A percentile compares a stretch with the other conserved stretches of the same genome.
These are phyloP conservation scores for Petunia axillaris DNA, from an alignment of 257 asterid genomes.

Conservation along the genomic window DNA sequence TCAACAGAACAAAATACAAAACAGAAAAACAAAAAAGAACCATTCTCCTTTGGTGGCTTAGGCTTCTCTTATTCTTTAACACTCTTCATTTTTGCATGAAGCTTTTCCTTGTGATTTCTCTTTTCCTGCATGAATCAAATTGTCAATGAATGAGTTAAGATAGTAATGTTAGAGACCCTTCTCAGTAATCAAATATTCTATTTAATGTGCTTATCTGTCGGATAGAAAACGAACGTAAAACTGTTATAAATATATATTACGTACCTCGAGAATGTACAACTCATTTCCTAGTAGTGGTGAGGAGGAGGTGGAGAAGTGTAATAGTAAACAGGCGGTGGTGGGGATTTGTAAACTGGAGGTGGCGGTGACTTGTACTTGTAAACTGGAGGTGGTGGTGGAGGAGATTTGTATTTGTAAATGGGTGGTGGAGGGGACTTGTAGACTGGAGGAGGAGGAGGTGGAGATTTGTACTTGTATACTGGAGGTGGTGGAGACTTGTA, in stretches of 20 bases:
- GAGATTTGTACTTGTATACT: not conserved
- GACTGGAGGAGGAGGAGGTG: not conserved
- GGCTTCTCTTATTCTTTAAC: conserved; percentile 12
- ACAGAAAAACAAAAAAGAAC: not conserved
- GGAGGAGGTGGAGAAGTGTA: conserved; percentile 39
- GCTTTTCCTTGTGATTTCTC: conserved; percentile 1
- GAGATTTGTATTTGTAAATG: not conserved
- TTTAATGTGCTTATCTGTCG: not conserved
- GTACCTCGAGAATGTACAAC: not conserved
- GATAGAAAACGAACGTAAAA: not conserved
- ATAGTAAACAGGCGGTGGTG: conserved; percentile 8
- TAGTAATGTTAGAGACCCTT: not conserved
- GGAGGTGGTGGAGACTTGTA: conserved; percentile 2
- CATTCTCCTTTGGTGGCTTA: not conserved
- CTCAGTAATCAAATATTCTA: not conserved
- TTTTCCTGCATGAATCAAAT: conserved; percentile 16
- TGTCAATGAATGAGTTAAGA: not conserved
- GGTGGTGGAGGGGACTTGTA: not conserved
- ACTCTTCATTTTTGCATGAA: not conserved
- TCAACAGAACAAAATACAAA: conserved; percentile 28
- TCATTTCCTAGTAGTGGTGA: conserved; percentile 30
- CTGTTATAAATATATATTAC: not conserved
- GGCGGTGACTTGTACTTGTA: not conserved
- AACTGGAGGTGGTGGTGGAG: not conserved
- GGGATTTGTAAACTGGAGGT: not conserved